These are phyloP conservation scores for Trypanosoma scelopori DNA, from an alignment of 208 protist species.

Conservation along the genomic window DNA sequence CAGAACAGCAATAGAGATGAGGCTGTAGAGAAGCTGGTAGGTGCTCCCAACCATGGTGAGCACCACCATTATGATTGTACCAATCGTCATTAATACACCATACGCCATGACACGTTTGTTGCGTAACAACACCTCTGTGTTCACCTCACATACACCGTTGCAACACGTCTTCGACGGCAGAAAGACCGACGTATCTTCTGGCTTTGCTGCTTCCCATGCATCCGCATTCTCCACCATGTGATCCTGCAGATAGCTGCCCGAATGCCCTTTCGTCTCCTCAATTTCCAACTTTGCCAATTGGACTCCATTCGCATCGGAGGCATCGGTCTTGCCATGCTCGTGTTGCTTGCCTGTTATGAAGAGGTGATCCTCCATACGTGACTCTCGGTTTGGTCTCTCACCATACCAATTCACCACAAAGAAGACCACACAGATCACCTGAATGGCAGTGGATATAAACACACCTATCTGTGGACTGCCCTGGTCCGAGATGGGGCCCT, in stretches of 20 bases:
- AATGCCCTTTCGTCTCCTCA: too few species aligned
- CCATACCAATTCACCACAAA: conserved; percentile 51
- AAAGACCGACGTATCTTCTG: background rate
- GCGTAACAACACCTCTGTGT: conserved; percentile 28
- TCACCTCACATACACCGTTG: conserved; percentile 23
- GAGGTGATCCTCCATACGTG: conserved; percentile 27
- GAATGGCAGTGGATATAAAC: conserved; percentile 32
- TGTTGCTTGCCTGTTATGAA: conserved; percentile 11
- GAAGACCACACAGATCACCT: conserved; percentile 23
- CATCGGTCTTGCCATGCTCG: background rate
- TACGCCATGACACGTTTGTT: conserved; percentile 33
- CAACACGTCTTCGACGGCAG: background rate
- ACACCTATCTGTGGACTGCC: conserved; percentile 27
- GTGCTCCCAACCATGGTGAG: conserved; percentile 34
- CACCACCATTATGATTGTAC: conserved; percentile 31
- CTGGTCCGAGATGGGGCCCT: conserved; percentile 36
- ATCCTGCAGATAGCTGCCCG: background rate
- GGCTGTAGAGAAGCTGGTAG: conserved; percentile 35
- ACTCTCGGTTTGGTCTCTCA: conserved; percentile 34
- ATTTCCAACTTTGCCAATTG: background rate
- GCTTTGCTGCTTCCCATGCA: background rate
- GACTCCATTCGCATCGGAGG: background rate
- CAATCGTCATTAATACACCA: conserved; percentile 35
- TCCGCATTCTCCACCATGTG: background rate
- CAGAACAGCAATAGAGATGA: conserved; percentile 31